Percentiles rank a stretch among this genome's conserved stretches.
Conservation (phyloP, 129 eudicot species). For the Flaveria sonorensis region DNA sequence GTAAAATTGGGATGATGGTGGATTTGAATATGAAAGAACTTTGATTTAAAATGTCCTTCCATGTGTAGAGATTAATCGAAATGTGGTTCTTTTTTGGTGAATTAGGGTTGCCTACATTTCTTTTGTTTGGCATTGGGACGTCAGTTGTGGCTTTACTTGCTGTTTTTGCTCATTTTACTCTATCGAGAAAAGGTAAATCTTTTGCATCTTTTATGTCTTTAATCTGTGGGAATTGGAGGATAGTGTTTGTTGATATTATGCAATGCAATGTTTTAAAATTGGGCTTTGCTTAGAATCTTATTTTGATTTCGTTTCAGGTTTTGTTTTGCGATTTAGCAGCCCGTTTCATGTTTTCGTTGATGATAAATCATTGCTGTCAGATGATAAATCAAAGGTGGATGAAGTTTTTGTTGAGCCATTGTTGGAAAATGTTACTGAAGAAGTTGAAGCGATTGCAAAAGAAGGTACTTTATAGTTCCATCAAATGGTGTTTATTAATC, state of each 20-base stretch:
- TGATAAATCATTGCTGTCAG: constrained; percentile 29
- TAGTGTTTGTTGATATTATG: not conserved
- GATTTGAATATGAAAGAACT: not conserved
- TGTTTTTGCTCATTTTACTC: constrained; percentile 45
- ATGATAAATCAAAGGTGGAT: constrained; percentile 41
- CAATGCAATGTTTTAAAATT: constrained; percentile 4
- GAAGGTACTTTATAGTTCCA: constrained; percentile 42
- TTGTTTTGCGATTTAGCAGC: constrained; percentile 42
- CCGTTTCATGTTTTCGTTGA: constrained; percentile 44
- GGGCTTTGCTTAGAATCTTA: not conserved
- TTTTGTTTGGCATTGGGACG: constrained; percentile 64
- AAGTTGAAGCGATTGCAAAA: constrained; percentile 31
- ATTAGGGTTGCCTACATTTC: constrained; percentile 59
- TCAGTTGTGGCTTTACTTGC: constrained; percentile 68
- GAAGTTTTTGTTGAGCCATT: constrained; percentile 39
- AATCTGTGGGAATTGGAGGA: not conserved
- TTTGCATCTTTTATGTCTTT: not conserved
- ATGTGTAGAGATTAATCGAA: not conserved
- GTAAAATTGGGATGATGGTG: not conserved
- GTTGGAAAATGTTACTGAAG: constrained; percentile 36
- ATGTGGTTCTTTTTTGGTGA: constrained; percentile 13
- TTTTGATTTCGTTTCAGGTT: constrained; percentile 45
- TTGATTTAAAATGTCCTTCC: not conserved
- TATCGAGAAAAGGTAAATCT: constrained; percentile 54
- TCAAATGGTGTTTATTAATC: not conserved